Evolutionary conservation across 176 grass and related monocot species (phyloP).

Genomic region (Phragmites australis): DNA sequence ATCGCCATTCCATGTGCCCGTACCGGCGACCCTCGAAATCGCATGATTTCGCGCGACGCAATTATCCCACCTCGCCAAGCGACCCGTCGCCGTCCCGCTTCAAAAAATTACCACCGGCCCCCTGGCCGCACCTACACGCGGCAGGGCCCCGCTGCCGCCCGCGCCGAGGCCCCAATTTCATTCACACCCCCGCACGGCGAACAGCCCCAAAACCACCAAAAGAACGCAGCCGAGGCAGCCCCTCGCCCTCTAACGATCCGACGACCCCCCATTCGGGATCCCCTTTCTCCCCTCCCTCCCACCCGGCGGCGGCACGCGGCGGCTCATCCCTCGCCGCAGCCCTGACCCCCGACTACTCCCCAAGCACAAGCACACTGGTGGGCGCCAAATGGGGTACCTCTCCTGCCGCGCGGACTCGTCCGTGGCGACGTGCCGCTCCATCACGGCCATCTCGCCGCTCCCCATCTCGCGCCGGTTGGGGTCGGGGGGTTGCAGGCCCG

Average conservation of each 20-base stretch:
- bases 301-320: not conserved
- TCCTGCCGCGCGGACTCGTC: slow-evolving; percentile 98
- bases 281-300: not conserved
- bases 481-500: not conserved
- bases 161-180: not conserved
- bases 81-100: not conserved
- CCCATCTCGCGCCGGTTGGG: slow-evolving; percentile 43
- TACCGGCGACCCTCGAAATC: not conserved
- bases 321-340: not conserved
- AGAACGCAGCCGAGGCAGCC: not conserved
- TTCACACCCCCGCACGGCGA: not conserved
- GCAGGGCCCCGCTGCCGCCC: no score
- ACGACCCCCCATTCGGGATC: slow-evolving; percentile 1
- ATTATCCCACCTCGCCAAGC: no score
- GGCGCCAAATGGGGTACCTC: slow-evolving; percentile 76
- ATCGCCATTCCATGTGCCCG: not conserved
- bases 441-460: slow-evolving; percentile 65
- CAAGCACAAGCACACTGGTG: not conserved
- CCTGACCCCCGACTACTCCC: not conserved
- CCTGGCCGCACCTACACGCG: not conserved
- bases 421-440: slow-evolving; percentile 80
- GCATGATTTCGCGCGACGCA: not conserved
- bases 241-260: no score
- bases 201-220: not conserved
- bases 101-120: not conserved